Percentiles rank a stretch among this genome's conserved stretches.
Conservation (phyloP, 768 basidiomycete species). For the Sporobolomyces pararoseus region DNA sequence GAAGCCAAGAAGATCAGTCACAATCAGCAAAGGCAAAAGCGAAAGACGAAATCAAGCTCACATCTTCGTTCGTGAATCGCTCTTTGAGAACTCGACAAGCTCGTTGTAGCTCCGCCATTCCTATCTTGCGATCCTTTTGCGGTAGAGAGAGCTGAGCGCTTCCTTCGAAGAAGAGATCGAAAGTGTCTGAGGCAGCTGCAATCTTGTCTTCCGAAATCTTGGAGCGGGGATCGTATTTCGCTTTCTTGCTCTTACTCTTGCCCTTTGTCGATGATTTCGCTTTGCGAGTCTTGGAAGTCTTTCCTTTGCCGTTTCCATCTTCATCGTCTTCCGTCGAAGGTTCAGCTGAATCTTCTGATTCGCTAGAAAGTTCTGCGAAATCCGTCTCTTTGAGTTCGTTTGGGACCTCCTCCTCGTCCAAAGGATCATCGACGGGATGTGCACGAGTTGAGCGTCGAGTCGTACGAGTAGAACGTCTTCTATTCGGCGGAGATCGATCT, state of each 20-base stretch:
- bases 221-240: conserved; percentile 2
- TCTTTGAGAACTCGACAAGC: conserved; percentile 40
- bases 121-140: conserved; percentile 21
- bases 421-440: background rate
- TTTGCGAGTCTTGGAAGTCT: conserved; percentile 4
- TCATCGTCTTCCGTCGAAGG: background rate
- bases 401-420: conserved; percentile 3
- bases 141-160: conserved; percentile 11
- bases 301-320: background rate
- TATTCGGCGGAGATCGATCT: background rate
- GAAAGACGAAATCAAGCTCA: conserved; percentile 10
- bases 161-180: conserved; percentile 41
- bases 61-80: conserved; percentile 41
- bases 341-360: background rate
- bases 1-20: background rate
- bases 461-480: background rate
- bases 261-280: background rate
- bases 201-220: conserved; percentile 15
- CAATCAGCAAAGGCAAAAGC: background rate
- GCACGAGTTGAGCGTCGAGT: conserved; percentile 14
- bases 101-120: conserved; percentile 39
- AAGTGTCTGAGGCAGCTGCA: conserved; percentile 32
- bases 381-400: conserved; percentile 18
- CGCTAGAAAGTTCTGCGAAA: conserved; percentile 12
- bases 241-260: conserved; percentile 13